A percentile compares a stretch with the other conserved stretches of the same genome.
Conservation (phyloP, 768 basidiomycete genomes). For the Psilocybe sp. region DNA sequence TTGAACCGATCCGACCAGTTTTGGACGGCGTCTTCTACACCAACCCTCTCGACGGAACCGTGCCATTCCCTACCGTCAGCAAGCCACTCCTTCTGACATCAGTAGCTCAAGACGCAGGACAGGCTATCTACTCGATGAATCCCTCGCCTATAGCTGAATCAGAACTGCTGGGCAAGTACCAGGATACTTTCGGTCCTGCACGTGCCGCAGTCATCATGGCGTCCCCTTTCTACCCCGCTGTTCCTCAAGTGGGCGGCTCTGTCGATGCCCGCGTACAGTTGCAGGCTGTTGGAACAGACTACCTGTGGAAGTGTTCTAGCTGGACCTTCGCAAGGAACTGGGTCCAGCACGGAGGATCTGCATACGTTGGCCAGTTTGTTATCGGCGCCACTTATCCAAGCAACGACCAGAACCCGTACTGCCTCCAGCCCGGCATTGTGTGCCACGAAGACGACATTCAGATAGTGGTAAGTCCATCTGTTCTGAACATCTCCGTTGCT, state of each 20-base stretch:
- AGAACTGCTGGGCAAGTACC: constrained; percentile 36
- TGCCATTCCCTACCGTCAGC: constrained; percentile 53
- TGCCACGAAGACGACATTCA: constrained; percentile 85
- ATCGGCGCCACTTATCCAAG: constrained; percentile 72
- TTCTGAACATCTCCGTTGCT: constrained; percentile 1
- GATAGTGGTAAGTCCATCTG: constrained; percentile 55
- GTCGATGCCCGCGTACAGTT: constrained; percentile 57
- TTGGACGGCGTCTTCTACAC: constrained; percentile 69
- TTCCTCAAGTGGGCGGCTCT: constrained; percentile 23
- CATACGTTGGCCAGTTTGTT: constrained; percentile 64
- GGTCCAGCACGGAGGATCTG: constrained; percentile 60
- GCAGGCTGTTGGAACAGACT: constrained; percentile 62
- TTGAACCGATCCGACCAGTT: constrained; percentile 65
- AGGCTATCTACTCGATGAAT: constrained; percentile 51
- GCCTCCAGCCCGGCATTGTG: constrained; percentile 52
- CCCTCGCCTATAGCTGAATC: constrained; percentile 33
- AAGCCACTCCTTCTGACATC: constrained; percentile 75
- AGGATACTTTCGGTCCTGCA: constrained; percentile 41
- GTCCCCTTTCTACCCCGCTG: constrained; percentile 45
- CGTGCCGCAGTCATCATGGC: constrained; percentile 41
- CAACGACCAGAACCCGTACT: constrained; percentile 55
- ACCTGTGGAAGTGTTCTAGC: constrained; percentile 64
- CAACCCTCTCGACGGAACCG: constrained; percentile 58
- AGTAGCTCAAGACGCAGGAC: constrained; percentile 69
- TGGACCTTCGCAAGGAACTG: constrained; percentile 73